These are phyloP conservation scores for Waltergamsia citrina DNA, from an alignment of 2,329 filamentous ascomycete species.

Conservation along the genomic window DNA sequence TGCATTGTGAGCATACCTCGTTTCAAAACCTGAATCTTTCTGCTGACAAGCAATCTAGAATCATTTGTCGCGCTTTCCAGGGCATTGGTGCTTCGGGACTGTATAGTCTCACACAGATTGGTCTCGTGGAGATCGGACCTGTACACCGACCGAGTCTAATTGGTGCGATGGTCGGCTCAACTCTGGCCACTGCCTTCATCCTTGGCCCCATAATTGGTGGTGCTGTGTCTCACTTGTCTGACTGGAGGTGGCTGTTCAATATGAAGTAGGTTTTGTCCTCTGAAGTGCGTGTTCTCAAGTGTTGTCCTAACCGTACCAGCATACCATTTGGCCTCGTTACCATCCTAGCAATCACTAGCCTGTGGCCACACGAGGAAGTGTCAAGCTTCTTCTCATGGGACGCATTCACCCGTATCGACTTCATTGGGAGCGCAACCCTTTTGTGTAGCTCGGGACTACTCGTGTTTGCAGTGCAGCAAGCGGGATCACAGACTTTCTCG, in stretches of 20 bases:
- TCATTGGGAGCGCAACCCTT: slow-evolving; percentile 39
- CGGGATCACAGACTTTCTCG: slow-evolving; percentile 36
- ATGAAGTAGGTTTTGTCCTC: slow-evolving; percentile 38
- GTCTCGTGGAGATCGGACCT: slow-evolving; percentile 46
- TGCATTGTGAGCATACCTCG: slow-evolving; percentile 42
- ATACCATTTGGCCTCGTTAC: slow-evolving; percentile 38
- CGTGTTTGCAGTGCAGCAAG: slow-evolving; percentile 48
- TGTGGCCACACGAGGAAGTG: slow-evolving; percentile 30
- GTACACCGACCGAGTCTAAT: slow-evolving; percentile 41
- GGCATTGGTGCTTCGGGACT: slow-evolving; percentile 52
- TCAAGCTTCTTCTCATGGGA: slow-evolving; percentile 26
- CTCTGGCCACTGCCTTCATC: slow-evolving; percentile 47
- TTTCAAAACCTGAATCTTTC: too few species aligned
- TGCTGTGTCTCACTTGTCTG: slow-evolving; percentile 38
- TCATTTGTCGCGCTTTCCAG: slow-evolving; percentile 48
- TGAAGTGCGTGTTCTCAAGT: background rate
- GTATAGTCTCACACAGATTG: slow-evolving; percentile 50
- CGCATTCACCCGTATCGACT: slow-evolving; percentile 39
- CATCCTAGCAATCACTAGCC: slow-evolving; percentile 34
- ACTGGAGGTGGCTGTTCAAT: slow-evolving; percentile 52
- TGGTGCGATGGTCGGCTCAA: slow-evolving; percentile 44
- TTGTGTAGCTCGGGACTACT: slow-evolving; percentile 42
- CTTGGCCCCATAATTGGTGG: slow-evolving; percentile 50
- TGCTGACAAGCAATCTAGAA: slow-evolving; percentile 27
- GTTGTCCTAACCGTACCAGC: slow-evolving; percentile 20